Evolutionary conservation across 192 early-diverging fungal species (phyloP).

Genomic region (Coemansia sp.): DNA sequence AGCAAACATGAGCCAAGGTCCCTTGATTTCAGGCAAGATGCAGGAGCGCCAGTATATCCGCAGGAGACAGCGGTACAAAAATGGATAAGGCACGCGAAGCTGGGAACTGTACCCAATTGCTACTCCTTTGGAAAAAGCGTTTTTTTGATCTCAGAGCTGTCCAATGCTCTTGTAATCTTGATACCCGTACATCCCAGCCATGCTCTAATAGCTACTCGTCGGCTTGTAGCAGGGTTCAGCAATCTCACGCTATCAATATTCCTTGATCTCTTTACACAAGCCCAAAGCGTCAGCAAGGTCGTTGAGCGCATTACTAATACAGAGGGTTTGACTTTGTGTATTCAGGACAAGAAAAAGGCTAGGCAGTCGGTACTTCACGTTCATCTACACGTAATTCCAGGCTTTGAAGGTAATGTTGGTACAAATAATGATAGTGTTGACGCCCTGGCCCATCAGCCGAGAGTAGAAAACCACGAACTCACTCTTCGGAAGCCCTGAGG

Average conservation of each 20-base stretch:
- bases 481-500: conserved; percentile 36
- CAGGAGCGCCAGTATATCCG: too few relatives aligned
- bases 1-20: too few relatives aligned
- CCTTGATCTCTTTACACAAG: conserved; percentile 76
- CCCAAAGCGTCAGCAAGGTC: conserved; percentile 72
- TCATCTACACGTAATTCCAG: conserved; percentile 91
- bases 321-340: conserved; percentile 74
- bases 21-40: too few relatives aligned
- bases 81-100: too few relatives aligned
- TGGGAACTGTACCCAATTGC: conserved; percentile 45
- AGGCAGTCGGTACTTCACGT: conserved; percentile 88
- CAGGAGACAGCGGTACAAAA: too few relatives aligned
- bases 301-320: conserved; percentile 75
- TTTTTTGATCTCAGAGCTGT: conserved; percentile 78
- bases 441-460: conserved; percentile 56
- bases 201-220: conserved; percentile 77
- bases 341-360: conserved; percentile 75
- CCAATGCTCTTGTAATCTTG: conserved; percentile 86
- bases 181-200: conserved; percentile 84
- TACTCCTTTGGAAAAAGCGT: conserved; percentile 73
- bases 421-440: conserved; percentile 89
- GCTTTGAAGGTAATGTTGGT: conserved; percentile 73
- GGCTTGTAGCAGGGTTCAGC: conserved; percentile 69
- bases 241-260: conserved; percentile 83
- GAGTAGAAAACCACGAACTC: conserved; percentile 72